These are phyloP conservation scores for Trichoderma orchidacearum DNA, from an alignment of 495 filamentous ascomycete species.

Conservation along the genomic window DNA sequence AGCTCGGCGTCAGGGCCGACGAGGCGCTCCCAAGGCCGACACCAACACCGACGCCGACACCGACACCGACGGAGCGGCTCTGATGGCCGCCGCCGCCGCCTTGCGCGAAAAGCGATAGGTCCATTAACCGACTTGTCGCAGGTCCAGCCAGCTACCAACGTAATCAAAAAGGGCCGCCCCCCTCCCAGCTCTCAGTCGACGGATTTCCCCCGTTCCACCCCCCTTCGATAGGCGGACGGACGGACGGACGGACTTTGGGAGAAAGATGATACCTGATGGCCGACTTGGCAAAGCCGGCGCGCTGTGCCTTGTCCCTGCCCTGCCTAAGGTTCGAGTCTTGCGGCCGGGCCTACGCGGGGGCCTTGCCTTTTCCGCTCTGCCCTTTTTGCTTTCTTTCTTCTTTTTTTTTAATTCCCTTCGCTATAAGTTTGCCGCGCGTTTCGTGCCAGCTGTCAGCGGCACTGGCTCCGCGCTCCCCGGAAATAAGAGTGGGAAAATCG, in stretches of 20 bases:
- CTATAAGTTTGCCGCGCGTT: not conserved
- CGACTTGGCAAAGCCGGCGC: not conserved
- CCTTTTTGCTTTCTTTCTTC: not conserved
- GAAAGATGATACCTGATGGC: too few species aligned
- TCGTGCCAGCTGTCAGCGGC: not conserved
- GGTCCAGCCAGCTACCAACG: too few species aligned
- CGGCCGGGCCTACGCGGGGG: too few species aligned
- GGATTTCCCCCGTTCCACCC: not conserved
- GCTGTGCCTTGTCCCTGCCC: too few species aligned
- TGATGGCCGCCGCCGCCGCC: too few species aligned
- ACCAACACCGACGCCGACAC: too few species aligned
- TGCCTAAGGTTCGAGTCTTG: too few species aligned
- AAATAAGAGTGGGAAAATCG: not conserved
- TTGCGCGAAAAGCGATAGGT: not conserved
- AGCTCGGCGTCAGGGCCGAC: not conserved
- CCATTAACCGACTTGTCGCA: too few species aligned
- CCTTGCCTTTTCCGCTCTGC: not conserved
- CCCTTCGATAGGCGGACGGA: too few species aligned
- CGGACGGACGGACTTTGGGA: too few species aligned
- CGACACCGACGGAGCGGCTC: not conserved
- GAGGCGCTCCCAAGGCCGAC: not conserved
- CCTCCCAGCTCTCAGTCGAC: not conserved
- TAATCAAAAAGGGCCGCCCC: not conserved
- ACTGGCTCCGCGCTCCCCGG: not conserved
- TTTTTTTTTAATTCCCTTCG: not conserved